phyloP scores from a whole-genome alignment of 768 basidiomycete genomes.

The Lyophyllum semitale region DNA sequence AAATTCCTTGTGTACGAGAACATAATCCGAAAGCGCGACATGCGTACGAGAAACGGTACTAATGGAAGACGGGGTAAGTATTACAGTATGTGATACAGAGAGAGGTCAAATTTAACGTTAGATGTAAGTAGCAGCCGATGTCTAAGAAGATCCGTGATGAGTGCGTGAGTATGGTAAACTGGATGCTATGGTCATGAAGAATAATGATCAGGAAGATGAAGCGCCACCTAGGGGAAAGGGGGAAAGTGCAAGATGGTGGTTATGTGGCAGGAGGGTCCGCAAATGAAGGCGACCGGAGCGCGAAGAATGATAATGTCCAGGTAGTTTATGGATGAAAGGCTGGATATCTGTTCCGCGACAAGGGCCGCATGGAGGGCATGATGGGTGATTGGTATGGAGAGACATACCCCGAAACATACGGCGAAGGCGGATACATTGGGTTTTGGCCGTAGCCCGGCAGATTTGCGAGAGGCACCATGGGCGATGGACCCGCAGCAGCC shows the following conservation, averaged over 20 bases:
- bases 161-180: background rate
- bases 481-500: background rate
- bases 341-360: constrained; percentile 8
- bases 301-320: background rate
- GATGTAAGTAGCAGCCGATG: background rate
- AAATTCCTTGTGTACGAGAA: background rate
- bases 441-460: constrained; percentile 7
- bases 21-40: background rate
- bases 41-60: background rate
- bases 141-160: background rate
- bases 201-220: background rate
- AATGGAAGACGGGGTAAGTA: background rate
- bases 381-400: constrained; percentile 16
- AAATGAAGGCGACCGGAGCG: background rate
- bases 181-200: background rate
- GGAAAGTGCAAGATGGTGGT: background rate
- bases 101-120: background rate
- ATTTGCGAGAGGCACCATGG: constrained; percentile 11
- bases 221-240: background rate
- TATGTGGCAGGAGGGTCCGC: background rate
- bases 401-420: constrained; percentile 13
- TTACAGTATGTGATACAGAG: constrained; percentile 10
- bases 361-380: constrained; percentile 7
- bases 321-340: constrained; percentile 6
- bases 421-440: constrained; percentile 11